Base-by-base conservation (phyloP, 139 green algal species). In the Coelastrella sp. region DNA sequence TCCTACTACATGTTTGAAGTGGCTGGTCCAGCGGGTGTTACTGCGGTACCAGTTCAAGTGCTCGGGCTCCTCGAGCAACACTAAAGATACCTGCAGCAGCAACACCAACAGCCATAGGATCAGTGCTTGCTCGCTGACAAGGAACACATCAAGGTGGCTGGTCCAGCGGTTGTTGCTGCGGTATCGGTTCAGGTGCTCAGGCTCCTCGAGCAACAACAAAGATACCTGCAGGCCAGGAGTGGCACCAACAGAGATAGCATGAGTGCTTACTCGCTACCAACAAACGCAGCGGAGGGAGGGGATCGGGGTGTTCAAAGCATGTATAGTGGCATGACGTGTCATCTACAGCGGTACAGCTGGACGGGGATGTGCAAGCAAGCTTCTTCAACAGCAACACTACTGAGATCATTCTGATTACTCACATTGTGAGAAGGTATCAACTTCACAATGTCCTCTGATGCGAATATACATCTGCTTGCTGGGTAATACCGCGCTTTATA, bases 131-230 rank as follows among this genome's bases (percentile, higher is more conserved):
- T n/a, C n/a, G n/a, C n/a, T n/a, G n/a, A n/a, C n/a, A n/a, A n/a
- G n/a, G n/a, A n/a, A n/a, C n/a, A n/a, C n/a, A n/a, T n/a, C n/a
- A n/a, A 74, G 74, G 5, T 78, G 64, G 64, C 59, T 87, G 23
- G 60, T 87, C 82, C 82, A 87, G 54, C 82, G 58, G 82, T 71
- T 61, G 64, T 59, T 59, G 6, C 61, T 58, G 14, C 64, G 54
- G 65, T 79, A 87, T 64, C 82, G 78, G 82, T 87, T 87, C 56
- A 87, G 82, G 47, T 87, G 82, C 47, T 87, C 82, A 16, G 82
- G 82, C 82, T 87, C 82, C 65, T 87, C 82, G 13, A 87, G 65
- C 64, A 87, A 32, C 64, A 87, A 64, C 3, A 87, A 14, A 4
- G 82, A 78, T 16, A 64, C 64, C 82, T 87, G 47, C 78, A 82